phyloP scores from a whole-genome alignment of 1,284 basidiomycete species.

The Nidula niveotomentosa region DNA sequence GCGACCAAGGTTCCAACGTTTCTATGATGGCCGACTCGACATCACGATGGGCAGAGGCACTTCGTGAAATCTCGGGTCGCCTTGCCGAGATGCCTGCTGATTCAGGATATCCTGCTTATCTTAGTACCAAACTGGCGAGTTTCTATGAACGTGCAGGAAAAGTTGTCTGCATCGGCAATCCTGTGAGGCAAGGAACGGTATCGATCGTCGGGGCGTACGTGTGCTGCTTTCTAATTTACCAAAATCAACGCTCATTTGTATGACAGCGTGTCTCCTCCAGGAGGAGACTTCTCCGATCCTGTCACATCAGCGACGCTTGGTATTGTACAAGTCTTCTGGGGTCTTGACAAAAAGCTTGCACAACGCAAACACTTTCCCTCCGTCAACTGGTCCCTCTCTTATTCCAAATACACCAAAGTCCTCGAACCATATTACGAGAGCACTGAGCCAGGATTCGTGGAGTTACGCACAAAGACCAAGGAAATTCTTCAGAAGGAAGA shows the following conservation, averaged over 20 bases:
- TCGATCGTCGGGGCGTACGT: slow-evolving; percentile 98
- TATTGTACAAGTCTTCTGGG: slow-evolving; percentile 99
- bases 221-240: slow-evolving; percentile 1
- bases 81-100: slow-evolving; percentile 99
- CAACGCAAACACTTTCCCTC: slow-evolving; percentile 99
- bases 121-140: slow-evolving; percentile 92
- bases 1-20: slow-evolving; percentile 97
- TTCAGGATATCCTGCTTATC: slow-evolving; percentile 98
- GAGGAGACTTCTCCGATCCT: slow-evolving; percentile 99
- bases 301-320: slow-evolving; percentile 96
- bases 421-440: slow-evolving; percentile 94
- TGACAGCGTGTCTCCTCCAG: slow-evolving; percentile 92
- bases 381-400: slow-evolving; percentile 99
- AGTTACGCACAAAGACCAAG: slow-evolving; percentile 89
- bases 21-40: slow-evolving; percentile 99
- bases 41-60: slow-evolving; percentile 98
- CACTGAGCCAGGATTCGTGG: slow-evolving; percentile 90
- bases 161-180: slow-evolving; percentile 90
- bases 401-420: slow-evolving; percentile 97
- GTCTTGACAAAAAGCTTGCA: slow-evolving; percentile 93
- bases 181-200: slow-evolving; percentile 88
- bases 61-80: slow-evolving; percentile 99
- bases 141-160: slow-evolving; percentile 99
- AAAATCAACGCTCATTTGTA: neutral
- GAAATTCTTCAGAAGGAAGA: slow-evolving; percentile 99